phyloP scores from a whole-genome alignment of 305 asterid genomes.

The Stenogyne calaminthoides region DNA sequence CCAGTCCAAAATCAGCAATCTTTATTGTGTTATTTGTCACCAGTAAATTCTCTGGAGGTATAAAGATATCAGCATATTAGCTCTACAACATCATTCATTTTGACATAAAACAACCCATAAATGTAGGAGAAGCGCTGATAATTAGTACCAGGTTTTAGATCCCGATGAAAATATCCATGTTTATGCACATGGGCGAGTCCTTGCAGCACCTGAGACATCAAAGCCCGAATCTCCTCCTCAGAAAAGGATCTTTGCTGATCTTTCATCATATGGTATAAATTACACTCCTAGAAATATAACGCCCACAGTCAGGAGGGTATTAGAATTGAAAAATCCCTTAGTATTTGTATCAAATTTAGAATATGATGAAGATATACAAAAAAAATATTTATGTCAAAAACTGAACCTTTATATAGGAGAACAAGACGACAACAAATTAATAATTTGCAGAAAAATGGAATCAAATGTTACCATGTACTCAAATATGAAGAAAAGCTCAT shows the following conservation, averaged over 20 bases:
- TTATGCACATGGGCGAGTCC: conserved; percentile 85
- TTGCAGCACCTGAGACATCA: conserved; percentile 85
- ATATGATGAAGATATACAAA: conserved; percentile 1
- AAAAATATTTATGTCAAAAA: neutral
- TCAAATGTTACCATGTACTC: conserved; percentile 81
- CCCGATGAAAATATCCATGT: conserved; percentile 86
- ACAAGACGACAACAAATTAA: neutral
- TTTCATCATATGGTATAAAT: conserved; percentile 86
- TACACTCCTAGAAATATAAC: conserved; percentile 61
- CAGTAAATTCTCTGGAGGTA: conserved; percentile 77
- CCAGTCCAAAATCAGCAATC: conserved; percentile 98
- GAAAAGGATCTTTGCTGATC: conserved; percentile 63
- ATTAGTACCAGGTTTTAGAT: conserved; percentile 90
- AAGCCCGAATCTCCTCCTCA: conserved; percentile 79
- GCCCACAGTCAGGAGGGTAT: conserved; percentile 25
- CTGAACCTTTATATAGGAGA: neutral
- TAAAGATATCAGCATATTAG: conserved; percentile 31
- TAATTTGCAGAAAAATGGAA: conserved; percentile 13
- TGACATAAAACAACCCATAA: conserved; percentile 13
- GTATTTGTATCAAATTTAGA: conserved; percentile 4
- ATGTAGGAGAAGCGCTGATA: conserved; percentile 22
- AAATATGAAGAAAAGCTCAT: conserved; percentile 89
- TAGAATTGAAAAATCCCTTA: neutral
- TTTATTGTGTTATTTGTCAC: conserved; percentile 76
- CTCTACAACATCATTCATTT: conserved; percentile 4